Base-by-base conservation (phyloP, 257 asterid genomes). In the Solanum tarijense region DNA sequence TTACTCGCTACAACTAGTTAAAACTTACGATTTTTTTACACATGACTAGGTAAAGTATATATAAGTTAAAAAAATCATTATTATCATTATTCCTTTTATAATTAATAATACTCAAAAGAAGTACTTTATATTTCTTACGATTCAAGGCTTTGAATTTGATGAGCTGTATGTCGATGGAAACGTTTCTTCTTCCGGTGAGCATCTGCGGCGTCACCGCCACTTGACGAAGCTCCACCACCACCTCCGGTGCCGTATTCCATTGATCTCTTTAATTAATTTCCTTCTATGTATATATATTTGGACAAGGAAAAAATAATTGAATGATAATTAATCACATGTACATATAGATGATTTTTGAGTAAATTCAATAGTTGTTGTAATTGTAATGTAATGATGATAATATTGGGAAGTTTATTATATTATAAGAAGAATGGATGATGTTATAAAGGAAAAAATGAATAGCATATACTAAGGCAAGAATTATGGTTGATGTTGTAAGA, bases 81-180 rank as follows among this genome's bases (percentile, higher is more conserved):
- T 66, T 68, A 68, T 29, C 0, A 66, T 38, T 75, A 5, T 76
- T 39, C 55, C 32, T 68, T 5, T 3, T 14, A 71, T 16, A 3
- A 38, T 6, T 13, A 23, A 12, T 36, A 36, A 36, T 76, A 39
- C 9, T 39, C 12, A 13, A 13, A 39, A 39, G 58, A 14, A 39
- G 36, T 23, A 41, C 16, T 23, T 36, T 2, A 55, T 71, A 60
- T 71, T 29, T 71, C 92, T 88, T 89, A 97, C 99, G 91, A 73
- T 93, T 97, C 99, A 29, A 97, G 99, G 27, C 96, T 89, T 86
- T 96, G 98, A 82, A 97, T 97, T 92, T 97, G 99, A 87, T 95
- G 90, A 86, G 98, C 96, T 16, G 98, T 96, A 92, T 97, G 99
- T 1, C 99, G 96, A 86, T 97, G 99, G 91, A 96, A 96, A 1